Percentiles rank a stretch among this genome's conserved stretches.
These are phyloP conservation scores for Aureobasidium sp. DNA, from an alignment of 2,329 filamentous ascomycete species.

Conservation along the genomic window DNA sequence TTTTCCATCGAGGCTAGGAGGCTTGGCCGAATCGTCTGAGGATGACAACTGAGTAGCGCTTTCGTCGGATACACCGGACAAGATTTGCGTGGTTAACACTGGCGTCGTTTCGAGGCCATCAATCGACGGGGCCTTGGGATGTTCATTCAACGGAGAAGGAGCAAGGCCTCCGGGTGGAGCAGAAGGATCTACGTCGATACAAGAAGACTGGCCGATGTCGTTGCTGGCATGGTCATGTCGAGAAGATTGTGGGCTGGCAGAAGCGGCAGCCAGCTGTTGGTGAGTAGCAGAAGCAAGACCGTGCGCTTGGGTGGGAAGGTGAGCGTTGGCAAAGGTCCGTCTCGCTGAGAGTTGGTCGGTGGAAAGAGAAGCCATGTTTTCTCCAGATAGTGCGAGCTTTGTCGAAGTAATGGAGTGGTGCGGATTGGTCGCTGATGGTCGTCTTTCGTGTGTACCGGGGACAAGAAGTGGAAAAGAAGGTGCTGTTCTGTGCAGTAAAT, in stretches of 20 bases:
- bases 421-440: neutral
- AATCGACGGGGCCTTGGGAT: neutral
- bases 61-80: slow-evolving; percentile 29
- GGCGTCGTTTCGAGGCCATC: slow-evolving; percentile 8
- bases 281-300: slow-evolving; percentile 16
- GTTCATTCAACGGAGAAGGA: neutral
- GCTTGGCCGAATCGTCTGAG: slow-evolving; percentile 63
- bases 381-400: slow-evolving; percentile 13
- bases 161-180: neutral
- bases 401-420: slow-evolving; percentile 16
- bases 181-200: neutral
- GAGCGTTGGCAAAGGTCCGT: slow-evolving; percentile 70
- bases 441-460: neutral
- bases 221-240: neutral
- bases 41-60: slow-evolving; percentile 39
- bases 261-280: slow-evolving; percentile 31
- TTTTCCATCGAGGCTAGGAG: slow-evolving; percentile 84
- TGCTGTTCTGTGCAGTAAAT: slow-evolving; percentile 11
- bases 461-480: slow-evolving; percentile 11
- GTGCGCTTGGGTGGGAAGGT: slow-evolving; percentile 17
- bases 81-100: neutral
- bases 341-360: slow-evolving; percentile 31
- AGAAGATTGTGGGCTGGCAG: slow-evolving; percentile 25
- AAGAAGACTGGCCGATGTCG: neutral
- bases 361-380: slow-evolving; percentile 27